Evolutionary conservation across 2,329 filamentous ascomycete genomes (phyloP).

Genomic region (Aureobasidium sp.): DNA sequence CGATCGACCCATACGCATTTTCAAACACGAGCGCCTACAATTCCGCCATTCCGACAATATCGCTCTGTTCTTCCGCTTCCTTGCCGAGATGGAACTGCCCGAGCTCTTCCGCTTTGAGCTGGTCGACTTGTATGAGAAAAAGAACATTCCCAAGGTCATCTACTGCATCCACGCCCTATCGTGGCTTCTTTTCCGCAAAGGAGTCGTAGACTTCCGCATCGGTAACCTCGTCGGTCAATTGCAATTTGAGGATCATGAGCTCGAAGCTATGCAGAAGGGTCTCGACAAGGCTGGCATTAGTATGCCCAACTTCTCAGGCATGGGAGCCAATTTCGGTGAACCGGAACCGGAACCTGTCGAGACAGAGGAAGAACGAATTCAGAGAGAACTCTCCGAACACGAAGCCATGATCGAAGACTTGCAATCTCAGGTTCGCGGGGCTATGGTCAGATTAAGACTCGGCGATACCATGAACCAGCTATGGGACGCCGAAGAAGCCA

Average conservation of each 20-base stretch:
- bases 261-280: slow-evolving; percentile 94
- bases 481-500: slow-evolving; percentile 74
- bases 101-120: slow-evolving; percentile 96
- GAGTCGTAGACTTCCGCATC: slow-evolving; percentile 90
- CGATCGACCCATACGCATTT: slow-evolving; percentile 70
- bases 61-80: slow-evolving; percentile 87
- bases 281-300: slow-evolving; percentile 89
- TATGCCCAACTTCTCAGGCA: slow-evolving; percentile 97
- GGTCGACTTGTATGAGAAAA: slow-evolving; percentile 98
- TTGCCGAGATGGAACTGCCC: slow-evolving; percentile 84
- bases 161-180: slow-evolving; percentile 97
- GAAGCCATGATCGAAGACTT: slow-evolving; percentile 68
- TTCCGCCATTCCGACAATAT: slow-evolving; percentile 98
- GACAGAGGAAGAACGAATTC: slow-evolving; percentile 81
- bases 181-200: slow-evolving; percentile 93
- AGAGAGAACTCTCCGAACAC: slow-evolving; percentile 73
- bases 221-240: slow-evolving; percentile 94
- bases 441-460: slow-evolving; percentile 66
- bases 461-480: slow-evolving; percentile 79
- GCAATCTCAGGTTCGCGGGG: slow-evolving; percentile 80
- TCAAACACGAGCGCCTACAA: slow-evolving; percentile 76
- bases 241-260: slow-evolving; percentile 94
- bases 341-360: slow-evolving; percentile 66
- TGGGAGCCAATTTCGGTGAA: slow-evolving; percentile 92
- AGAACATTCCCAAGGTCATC: slow-evolving; percentile 98